Percentiles rank a stretch among this genome's conserved stretches.
These are phyloP conservation scores for Austroboletus novae-zelandiae DNA, from an alignment of 1,284 basidiomycete genomes.

Conservation along the genomic window DNA sequence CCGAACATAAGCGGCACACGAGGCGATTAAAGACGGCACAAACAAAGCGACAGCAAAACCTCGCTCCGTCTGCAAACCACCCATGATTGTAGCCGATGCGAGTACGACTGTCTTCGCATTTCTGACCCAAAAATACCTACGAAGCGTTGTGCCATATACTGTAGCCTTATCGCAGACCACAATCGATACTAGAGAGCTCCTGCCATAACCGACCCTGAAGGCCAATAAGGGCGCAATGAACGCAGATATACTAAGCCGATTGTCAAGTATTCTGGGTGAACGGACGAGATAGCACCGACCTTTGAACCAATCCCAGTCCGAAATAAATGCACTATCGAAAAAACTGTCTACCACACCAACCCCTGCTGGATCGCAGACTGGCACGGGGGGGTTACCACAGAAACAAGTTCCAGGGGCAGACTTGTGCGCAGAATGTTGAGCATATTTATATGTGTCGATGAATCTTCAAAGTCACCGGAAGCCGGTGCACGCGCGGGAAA, in stretches of 20 bases:
- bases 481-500: no score
- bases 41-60: conserved; percentile 15
- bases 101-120: conserved; percentile 15
- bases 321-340: no score
- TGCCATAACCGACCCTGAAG: conserved; percentile 11
- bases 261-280: background rate
- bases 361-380: no score
- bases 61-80: conserved; percentile 9
- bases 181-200: conserved; percentile 19
- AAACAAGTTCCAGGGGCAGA: no score
- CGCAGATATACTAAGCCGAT: conserved; percentile 10
- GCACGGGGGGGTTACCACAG: no score
- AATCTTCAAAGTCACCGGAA: no score
- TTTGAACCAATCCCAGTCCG: conserved; percentile 2
- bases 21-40: conserved; percentile 1
- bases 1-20: conserved; percentile 6
- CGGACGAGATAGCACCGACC: conserved; percentile 2
- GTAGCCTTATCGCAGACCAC: conserved; percentile 17
- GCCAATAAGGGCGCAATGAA: conserved; percentile 19
- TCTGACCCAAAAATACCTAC: conserved; percentile 8
- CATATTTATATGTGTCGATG: no score
- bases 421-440: no score
- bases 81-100: conserved; percentile 3
- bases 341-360: no score
- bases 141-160: conserved; percentile 7